These are phyloP conservation scores for Aspergillus sclerotioniger DNA, from an alignment of 495 filamentous ascomycete genomes.

Conservation along the genomic window DNA sequence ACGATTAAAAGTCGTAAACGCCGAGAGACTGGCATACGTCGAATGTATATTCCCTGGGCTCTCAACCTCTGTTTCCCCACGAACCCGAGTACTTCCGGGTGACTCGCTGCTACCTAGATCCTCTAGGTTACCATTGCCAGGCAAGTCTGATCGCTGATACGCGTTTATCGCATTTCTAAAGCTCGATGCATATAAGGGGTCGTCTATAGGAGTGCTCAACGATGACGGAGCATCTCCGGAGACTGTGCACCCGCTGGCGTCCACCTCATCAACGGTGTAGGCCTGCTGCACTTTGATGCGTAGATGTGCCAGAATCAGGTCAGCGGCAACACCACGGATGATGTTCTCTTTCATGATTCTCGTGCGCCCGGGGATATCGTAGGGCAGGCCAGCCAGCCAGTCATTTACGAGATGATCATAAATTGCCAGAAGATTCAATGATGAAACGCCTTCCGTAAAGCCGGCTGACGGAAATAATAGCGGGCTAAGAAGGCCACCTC, in stretches of 20 bases:
- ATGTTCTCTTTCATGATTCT: constrained; percentile 43
- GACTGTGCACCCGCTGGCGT: not conserved
- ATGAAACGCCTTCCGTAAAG: not conserved
- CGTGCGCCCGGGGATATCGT: constrained; percentile 33
- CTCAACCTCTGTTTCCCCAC: not conserved
- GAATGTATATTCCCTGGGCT: not conserved
- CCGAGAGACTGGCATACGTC: constrained; percentile 28
- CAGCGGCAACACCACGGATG: constrained; percentile 38
- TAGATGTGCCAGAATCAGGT: constrained; percentile 38
- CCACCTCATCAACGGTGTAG: not conserved
- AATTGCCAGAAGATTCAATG: constrained; percentile 25
- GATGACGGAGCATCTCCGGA: not conserved
- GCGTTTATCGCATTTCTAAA: not conserved
- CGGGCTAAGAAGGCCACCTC: constrained; percentile 13
- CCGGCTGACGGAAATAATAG: constrained; percentile 9
- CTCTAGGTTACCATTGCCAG: not conserved
- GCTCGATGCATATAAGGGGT: not conserved
- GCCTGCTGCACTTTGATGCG: constrained; percentile 16
- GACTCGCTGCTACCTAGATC: not conserved
- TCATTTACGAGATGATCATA: constrained; percentile 42
- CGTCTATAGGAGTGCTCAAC: not conserved
- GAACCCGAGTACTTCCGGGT: not conserved
- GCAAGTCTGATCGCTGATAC: not conserved
- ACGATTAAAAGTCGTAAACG: constrained; percentile 29
- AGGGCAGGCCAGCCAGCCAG: constrained; percentile 39